Base-by-base conservation (phyloP, 352 stramenopile genomes). In the Phytophthora litchii region DNA sequence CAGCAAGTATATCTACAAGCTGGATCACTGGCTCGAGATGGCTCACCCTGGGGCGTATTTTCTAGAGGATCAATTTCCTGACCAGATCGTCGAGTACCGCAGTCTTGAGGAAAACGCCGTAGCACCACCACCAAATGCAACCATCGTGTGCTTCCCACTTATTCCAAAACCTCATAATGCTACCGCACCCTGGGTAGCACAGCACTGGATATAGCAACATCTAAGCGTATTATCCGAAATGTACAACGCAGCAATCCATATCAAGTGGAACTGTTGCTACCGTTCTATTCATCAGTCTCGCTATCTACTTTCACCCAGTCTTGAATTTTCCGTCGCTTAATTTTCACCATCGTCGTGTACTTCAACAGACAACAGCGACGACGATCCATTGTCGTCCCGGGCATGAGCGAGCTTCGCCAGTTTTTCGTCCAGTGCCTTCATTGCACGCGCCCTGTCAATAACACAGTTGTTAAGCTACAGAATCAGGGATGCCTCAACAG, bases 1-100 rank as follows among this genome's bases (percentile, higher is more conserved):
- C 34, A 66, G 10, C 27, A 66, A 59, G 27, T 81, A 76, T 43
- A 89, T 95, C 46, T 92, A 95, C 74, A 92, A 92, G 60, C 86
- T 95, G 47, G 88, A 96, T 47, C 88, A 95, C 49, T 95, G 83
- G 86, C 70, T 94, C 16, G 86, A 95, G 70, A 89, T 92, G 79
- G 65, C 67, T 4, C 36, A 80, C 2, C 55, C 54, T 4, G 17
- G 47, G 8, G 66, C 67, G 11, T 23, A 36, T 8, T 81, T 82
- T 37, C 36, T 91, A 3, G 66, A 94, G 19, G 59, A 80, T 16
- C 36, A 64, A 4, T 61, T 84, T 27, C 70, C 80, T 5, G 68
- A 47, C n/a, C 61, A 72, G 23, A 73, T 95, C n/a, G 67, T 90
- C 27, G 87, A 96, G 37, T 96, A 88, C 62, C 70, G 76, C 27